Conservation (phyloP, 75 land plant genomes). For the Picea glauca region DNA sequence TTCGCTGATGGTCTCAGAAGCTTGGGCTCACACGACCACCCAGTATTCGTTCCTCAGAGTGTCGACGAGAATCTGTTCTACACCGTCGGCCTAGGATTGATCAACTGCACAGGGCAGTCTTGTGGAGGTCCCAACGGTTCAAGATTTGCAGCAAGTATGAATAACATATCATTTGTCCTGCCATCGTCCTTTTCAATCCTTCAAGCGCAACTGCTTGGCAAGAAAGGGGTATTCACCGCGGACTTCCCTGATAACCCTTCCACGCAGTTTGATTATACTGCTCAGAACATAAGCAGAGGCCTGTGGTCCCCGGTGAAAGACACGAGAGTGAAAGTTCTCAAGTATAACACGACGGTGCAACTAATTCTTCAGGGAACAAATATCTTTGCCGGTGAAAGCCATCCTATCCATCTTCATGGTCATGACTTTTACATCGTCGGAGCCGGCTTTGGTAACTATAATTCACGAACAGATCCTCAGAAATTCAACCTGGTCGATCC, state of each 20-base stretch:
- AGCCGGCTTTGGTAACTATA: slow-evolving; percentile 54
- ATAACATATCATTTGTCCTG: slow-evolving; percentile 54
- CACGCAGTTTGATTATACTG: slow-evolving; percentile 10
- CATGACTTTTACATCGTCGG: slow-evolving; percentile 62
- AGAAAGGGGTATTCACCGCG: slow-evolving; percentile 30
- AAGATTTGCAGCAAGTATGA: slow-evolving; percentile 27
- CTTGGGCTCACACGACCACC: slow-evolving; percentile 43
- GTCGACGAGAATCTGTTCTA: slow-evolving; percentile 53
- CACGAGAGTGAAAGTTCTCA: slow-evolving; percentile 40
- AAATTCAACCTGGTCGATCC: slow-evolving; percentile 59
- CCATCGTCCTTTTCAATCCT: slow-evolving; percentile 35
- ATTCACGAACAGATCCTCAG: slow-evolving; percentile 31
- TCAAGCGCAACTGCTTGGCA: background rate
- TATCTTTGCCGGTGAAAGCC: slow-evolving; percentile 45
- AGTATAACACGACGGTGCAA: slow-evolving; percentile 61
- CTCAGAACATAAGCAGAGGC: background rate
- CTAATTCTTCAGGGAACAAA: slow-evolving; percentile 60
- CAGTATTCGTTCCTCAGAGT: slow-evolving; percentile 42
- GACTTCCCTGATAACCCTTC: slow-evolving; percentile 28
- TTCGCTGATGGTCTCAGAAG: slow-evolving; percentile 29
- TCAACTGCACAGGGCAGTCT: slow-evolving; percentile 20
- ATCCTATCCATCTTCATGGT: slow-evolving; percentile 72
- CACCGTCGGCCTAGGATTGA: slow-evolving; percentile 53
- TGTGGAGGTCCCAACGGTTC: slow-evolving; percentile 52
- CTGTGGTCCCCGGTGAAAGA: slow-evolving; percentile 20